Conservation (phyloP, 1,284 basidiomycete species). For the Ganoderma meredithae region DNA sequence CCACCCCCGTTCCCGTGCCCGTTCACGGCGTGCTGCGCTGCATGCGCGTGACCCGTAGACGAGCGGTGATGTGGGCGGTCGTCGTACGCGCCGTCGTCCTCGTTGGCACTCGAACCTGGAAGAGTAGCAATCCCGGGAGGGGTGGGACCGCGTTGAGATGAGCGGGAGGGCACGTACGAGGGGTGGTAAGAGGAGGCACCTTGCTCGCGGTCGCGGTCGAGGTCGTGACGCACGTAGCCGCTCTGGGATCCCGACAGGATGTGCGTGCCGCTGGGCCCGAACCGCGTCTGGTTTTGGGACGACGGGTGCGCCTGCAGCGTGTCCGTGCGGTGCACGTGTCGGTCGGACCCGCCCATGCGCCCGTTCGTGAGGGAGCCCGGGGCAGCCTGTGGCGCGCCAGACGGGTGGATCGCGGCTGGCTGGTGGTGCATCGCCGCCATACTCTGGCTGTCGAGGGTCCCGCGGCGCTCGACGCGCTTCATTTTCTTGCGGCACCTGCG, state of each 20-base stretch:
- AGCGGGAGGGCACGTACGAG: slow-evolving; percentile 21
- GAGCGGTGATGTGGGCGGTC: slow-evolving; percentile 13
- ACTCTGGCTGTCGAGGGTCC: slow-evolving; percentile 62
- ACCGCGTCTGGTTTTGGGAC: slow-evolving; percentile 20
- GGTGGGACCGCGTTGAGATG: slow-evolving; percentile 35
- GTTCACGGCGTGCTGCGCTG: slow-evolving; percentile 11
- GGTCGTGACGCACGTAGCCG: slow-evolving; percentile 25
- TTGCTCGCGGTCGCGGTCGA: slow-evolving; percentile 29
- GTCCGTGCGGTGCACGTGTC: slow-evolving; percentile 40
- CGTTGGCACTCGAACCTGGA: slow-evolving; percentile 35
- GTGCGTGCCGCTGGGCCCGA: slow-evolving; percentile 35
- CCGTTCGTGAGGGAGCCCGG: slow-evolving; percentile 35
- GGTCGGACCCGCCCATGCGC: slow-evolving; percentile 16
- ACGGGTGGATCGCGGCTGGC: slow-evolving; percentile 40
- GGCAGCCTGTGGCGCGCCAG: slow-evolving; percentile 36
- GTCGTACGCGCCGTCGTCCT: slow-evolving; percentile 33
- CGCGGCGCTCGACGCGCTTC: slow-evolving; percentile 83
- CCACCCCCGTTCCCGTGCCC: slow-evolving; percentile 30
- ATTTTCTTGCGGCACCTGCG: slow-evolving; percentile 82
- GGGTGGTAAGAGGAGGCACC: slow-evolving; percentile 27
- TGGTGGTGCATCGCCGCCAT: slow-evolving; percentile 31
- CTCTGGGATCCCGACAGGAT: slow-evolving; percentile 28
- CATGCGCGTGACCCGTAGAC: not conserved
- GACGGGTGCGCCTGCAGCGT: slow-evolving; percentile 40
- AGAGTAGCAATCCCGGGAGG: slow-evolving; percentile 42